These are phyloP conservation scores for Dichotomocladium elegans DNA, from an alignment of 371 early-diverging fungal species.

Conservation along the genomic window DNA sequence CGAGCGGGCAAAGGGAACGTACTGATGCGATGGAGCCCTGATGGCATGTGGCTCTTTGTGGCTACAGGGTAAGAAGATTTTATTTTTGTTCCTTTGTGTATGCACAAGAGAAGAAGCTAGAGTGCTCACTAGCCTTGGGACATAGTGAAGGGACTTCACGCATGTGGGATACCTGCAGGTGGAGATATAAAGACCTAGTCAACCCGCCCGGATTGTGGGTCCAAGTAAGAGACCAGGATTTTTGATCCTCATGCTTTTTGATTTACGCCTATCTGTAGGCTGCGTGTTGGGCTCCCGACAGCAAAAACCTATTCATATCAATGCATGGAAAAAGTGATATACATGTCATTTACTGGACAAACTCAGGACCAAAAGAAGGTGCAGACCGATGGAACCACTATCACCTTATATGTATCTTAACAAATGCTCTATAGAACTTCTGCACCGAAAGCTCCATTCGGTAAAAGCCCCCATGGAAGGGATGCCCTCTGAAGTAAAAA, in stretches of 20 bases:
- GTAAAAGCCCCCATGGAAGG: background rate
- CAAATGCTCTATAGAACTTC: background rate
- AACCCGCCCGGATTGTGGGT: slow-evolving; percentile 44
- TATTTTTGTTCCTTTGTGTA: background rate
- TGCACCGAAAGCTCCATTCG: slow-evolving; percentile 4
- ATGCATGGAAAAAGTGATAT: slow-evolving; percentile 35
- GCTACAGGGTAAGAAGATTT: slow-evolving; percentile 28
- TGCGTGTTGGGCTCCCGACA: slow-evolving; percentile 47
- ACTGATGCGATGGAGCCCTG: slow-evolving; percentile 42
- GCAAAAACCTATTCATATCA: slow-evolving; percentile 27
- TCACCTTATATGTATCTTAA: too few relatives aligned
- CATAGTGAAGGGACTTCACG: slow-evolving; percentile 27
- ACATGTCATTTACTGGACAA: slow-evolving; percentile 19
- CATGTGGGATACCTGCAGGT: slow-evolving; percentile 41
- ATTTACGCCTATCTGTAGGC: slow-evolving; percentile 9
- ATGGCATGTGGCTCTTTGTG: slow-evolving; percentile 38
- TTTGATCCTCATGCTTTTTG: background rate
- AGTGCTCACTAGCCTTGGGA: too few relatives aligned
- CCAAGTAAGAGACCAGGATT: slow-evolving; percentile 15
- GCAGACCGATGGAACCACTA: background rate
- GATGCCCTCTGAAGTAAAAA: background rate
- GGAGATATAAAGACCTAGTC: slow-evolving; percentile 22
- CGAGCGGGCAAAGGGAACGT: slow-evolving; percentile 31
- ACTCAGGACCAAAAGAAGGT: slow-evolving; percentile 3
- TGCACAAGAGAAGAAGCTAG: too few relatives aligned